phyloP scores from a whole-genome alignment of 2,329 filamentous ascomycete species.

The Sporothrix humicola region DNA sequence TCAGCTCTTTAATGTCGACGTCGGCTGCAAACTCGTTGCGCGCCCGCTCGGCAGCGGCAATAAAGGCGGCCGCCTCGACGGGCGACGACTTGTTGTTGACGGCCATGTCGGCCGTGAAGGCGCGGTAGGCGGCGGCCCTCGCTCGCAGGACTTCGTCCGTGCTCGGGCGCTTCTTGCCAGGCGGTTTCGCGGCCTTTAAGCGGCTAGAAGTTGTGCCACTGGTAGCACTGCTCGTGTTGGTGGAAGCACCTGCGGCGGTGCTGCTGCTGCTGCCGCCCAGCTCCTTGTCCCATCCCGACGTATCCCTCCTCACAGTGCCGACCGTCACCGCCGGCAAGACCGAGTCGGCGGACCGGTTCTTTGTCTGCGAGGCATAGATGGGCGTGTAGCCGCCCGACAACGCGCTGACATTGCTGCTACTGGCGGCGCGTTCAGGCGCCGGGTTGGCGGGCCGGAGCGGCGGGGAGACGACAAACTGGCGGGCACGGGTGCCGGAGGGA shows the following conservation, averaged over 20 bases:
- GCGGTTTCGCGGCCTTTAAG: background rate
- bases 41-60: too few species aligned
- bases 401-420: background rate
- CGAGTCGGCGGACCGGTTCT: background rate
- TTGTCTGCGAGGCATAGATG: background rate
- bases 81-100: background rate
- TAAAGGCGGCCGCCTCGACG: background rate
- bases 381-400: background rate
- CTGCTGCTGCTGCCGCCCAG: background rate
- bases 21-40: too few species aligned
- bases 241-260: too few species aligned
- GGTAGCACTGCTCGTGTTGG: too few species aligned
- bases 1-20: background rate
- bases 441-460: background rate
- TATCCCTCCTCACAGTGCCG: background rate
- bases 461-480: background rate
- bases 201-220: background rate
- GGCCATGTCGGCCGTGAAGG: background rate
- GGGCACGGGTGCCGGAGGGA: background rate
- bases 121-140: background rate
- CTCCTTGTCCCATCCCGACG: background rate
- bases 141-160: conserved; percentile 17
- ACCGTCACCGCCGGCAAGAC: background rate
- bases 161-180: conserved; percentile 15
- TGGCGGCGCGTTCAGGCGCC: background rate